Percentiles rank a stretch among this genome's conserved stretches.
phyloP scores from a whole-genome alignment of 2,329 filamentous ascomycete genomes.

The Colletotrichum theobromicola region DNA sequence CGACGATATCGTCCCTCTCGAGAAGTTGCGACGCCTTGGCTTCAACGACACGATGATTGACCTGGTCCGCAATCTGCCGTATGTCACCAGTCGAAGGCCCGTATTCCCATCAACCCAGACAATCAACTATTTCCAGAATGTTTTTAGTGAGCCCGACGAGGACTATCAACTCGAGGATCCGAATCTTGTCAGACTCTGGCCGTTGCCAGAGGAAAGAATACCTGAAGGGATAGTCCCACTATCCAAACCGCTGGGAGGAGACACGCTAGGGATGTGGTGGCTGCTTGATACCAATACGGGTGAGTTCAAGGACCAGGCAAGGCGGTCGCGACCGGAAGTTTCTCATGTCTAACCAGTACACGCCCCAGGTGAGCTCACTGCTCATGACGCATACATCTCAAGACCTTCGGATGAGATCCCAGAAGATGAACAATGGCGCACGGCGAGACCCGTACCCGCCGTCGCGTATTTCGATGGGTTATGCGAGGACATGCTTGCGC shows the following conservation, averaged over 20 bases:
- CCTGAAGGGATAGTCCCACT: not conserved
- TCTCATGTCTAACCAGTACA: rapidly evolving
- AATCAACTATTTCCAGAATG: not conserved
- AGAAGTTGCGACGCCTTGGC: not conserved
- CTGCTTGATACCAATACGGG: not conserved
- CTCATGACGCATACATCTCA: not conserved
- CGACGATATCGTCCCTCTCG: not conserved
- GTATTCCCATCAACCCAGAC: not conserved
- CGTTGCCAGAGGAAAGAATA: not conserved
- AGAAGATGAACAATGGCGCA: not conserved
- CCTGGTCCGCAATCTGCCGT: not conserved
- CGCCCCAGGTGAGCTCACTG: not conserved
- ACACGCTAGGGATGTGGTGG: not conserved
- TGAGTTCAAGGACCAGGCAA: rapidly evolving
- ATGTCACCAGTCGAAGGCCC: not conserved
- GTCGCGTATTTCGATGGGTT: not conserved
- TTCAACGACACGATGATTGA: not conserved
- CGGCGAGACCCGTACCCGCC: not conserved
- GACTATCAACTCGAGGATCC: not conserved
- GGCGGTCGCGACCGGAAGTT: not conserved
- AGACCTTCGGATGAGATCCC: not conserved
- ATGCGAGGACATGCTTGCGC: not conserved
- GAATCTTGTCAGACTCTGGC: not conserved
- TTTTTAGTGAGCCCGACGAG: rapidly evolving
- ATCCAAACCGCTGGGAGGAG: not conserved